Base-by-base conservation (phyloP, 768 basidiomycete species). In the Leccinellum luteum region DNA sequence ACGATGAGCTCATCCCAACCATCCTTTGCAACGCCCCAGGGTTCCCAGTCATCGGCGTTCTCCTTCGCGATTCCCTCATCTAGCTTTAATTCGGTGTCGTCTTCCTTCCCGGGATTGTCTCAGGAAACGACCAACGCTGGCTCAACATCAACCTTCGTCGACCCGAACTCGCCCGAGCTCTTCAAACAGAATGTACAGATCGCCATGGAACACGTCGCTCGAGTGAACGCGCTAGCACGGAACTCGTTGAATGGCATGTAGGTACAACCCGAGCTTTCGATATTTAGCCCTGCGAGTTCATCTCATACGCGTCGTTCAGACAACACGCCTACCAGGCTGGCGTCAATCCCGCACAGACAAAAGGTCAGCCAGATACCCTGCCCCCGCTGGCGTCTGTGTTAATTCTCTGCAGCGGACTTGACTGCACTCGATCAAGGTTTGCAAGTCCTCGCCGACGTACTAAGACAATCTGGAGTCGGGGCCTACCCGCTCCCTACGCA, bases 391-490 rank as follows among this genome's bases (percentile, higher is more conserved):
- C 19, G 7, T 23, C 32, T 9, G 15, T 25, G 32, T 13, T 25
- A 3, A 23, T 47, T 48, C 28, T 79, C 82, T 0, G 27, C 56
- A 56, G 43, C 43, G 35, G 87, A 84, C 58, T 68, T 86, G 51
- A 66, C 67, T 0, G 69, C 79, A 0, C 77, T 88, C n/a, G 81
- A 81, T 52, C 80, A 83, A 61, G 74, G 77, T 15, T 60, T 86
- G 1, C 72, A 77, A 15, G 54, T 71, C 1, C 74, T 87, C 14
- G 70, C 75, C 6, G 79, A 85, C 10, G 59, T 79, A 32, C 72
- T 89, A 61, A 77, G 80, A 3, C 77, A 81, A 52, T 79, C 82
- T 0, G 87, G 87, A 19, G 79, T 89, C 19, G 88, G 87, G 2
- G 86, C 84, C 2, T 77, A 87, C 48, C 86, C 87, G 1, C 61